Percentiles rank a stretch among this genome's conserved stretches.
Conservation (phyloP, 805 yeast genomes). For the Yamadazyma insecticola region DNA sequence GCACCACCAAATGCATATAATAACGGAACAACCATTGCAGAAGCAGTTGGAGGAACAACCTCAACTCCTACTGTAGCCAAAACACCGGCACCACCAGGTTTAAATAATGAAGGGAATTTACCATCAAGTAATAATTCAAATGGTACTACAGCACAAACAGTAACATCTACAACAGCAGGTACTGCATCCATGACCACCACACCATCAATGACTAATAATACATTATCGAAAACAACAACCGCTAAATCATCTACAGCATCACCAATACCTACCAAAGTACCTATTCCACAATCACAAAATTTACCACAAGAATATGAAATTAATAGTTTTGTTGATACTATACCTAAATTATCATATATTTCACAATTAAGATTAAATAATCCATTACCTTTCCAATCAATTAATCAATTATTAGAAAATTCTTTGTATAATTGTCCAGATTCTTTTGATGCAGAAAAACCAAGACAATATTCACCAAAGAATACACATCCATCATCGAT, state of each 20-base stretch:
- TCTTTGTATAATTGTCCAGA: slow-evolving; percentile 90
- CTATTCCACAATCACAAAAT: slow-evolving; percentile 6
- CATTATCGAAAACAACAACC: slow-evolving; percentile 2
- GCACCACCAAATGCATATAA: slow-evolving; percentile 5
- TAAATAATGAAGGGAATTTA: background rate
- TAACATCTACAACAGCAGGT: slow-evolving; percentile 13
- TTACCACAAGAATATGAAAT: slow-evolving; percentile 6
- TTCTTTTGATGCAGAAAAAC: slow-evolving; percentile 83
- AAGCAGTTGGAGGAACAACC: slow-evolving; percentile 6
- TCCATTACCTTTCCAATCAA: slow-evolving; percentile 51
- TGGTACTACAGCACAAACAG: slow-evolving; percentile 18
- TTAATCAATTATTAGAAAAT: slow-evolving; percentile 61
- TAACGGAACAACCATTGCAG: slow-evolving; percentile 11
- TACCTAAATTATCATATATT: slow-evolving; percentile 17
- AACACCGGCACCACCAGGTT: slow-evolving; percentile 1
- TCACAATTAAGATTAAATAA: slow-evolving; percentile 42
- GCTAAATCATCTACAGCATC: slow-evolving; percentile 22
- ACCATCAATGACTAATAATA: slow-evolving; percentile 8
- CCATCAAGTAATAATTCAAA: background rate
- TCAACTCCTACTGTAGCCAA: background rate
- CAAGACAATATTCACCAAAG: slow-evolving; percentile 69
- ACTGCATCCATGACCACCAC: slow-evolving; percentile 6
- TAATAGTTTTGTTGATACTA: slow-evolving; percentile 11
- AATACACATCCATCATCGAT: slow-evolving; percentile 87
- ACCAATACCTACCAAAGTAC: slow-evolving; percentile 15